phyloP scores from a whole-genome alignment of 2,329 filamentous ascomycete species.

The Scedosporium dehoogii region DNA sequence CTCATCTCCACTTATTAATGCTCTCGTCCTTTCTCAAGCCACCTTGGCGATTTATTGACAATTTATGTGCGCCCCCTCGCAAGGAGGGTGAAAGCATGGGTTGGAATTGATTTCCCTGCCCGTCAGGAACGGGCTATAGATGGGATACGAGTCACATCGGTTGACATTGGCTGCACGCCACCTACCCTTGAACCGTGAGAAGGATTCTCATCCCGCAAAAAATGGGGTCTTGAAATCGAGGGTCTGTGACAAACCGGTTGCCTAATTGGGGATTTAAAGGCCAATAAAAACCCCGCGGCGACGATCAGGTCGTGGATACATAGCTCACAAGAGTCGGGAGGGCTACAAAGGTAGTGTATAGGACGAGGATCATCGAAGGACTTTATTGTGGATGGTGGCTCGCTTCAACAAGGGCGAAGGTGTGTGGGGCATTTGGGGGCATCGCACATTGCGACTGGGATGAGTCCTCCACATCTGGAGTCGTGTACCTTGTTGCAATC shows the following conservation, averaged over 20 bases:
- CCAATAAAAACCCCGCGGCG: not conserved
- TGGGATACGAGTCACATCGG: not conserved
- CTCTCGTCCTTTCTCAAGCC: no score
- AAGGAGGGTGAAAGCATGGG: no score
- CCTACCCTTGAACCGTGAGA: not conserved
- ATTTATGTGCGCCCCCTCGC: not conserved
- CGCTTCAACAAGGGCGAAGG: not conserved
- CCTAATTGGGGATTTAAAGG: not conserved
- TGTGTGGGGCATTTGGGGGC: not conserved
- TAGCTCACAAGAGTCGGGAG: not conserved
- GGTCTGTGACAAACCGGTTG: not conserved
- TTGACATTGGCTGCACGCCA: not conserved
- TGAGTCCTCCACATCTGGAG: no score
- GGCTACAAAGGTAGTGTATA: no score
- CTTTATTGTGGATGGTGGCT: not conserved
- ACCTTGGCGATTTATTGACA: not conserved
- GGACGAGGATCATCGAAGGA: not conserved
- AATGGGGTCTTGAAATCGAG: not conserved
- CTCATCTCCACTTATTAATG: not conserved
- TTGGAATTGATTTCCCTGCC: not conserved
- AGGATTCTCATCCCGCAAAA: not conserved
- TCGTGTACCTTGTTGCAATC: no score
- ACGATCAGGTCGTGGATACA: not conserved
- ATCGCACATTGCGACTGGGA: not conserved
- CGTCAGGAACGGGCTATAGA: not conserved